A percentile compares a stretch with the other conserved stretches of the same genome.
phyloP scores from a whole-genome alignment of 2,329 filamentous ascomycete genomes.

The Penicillium sp. region DNA sequence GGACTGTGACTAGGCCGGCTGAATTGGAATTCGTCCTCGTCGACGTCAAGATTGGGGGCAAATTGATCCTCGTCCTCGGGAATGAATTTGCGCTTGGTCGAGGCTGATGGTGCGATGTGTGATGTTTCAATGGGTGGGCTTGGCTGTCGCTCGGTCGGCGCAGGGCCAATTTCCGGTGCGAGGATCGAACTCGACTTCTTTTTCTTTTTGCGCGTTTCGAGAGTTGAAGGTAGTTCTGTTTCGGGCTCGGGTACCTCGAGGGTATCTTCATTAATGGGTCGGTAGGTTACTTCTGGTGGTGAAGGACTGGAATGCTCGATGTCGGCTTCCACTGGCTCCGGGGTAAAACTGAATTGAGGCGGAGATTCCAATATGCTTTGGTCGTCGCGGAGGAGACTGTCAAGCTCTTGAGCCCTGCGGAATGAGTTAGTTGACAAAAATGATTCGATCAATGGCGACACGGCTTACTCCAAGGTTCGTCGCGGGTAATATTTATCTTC shows the following conservation, averaged over 20 bases:
- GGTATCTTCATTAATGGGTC: slow-evolving; percentile 2
- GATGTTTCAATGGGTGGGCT: slow-evolving; percentile 1
- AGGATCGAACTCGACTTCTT: slow-evolving; percentile 10
- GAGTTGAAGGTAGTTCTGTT: slow-evolving; percentile 29
- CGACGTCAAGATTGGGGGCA: slow-evolving; percentile 10
- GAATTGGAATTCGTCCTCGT: slow-evolving; percentile 39
- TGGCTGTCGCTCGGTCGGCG: background rate
- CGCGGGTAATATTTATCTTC: slow-evolving; percentile 63
- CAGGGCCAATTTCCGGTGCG: background rate
- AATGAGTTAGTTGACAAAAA: background rate
- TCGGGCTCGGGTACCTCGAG: slow-evolving; percentile 17
- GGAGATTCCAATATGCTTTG: slow-evolving; percentile 31
- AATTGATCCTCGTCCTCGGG: slow-evolving; percentile 52
- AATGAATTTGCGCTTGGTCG: slow-evolving; percentile 62
- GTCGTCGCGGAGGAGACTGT: slow-evolving; percentile 29
- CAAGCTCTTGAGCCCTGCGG: slow-evolving; percentile 39
- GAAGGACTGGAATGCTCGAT: slow-evolving; percentile 28
- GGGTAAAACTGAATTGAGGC: slow-evolving; percentile 2
- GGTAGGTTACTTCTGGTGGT: background rate
- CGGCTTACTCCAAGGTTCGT: slow-evolving; percentile 55
- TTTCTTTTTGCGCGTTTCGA: slow-evolving; percentile 36
- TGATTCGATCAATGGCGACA: background rate
- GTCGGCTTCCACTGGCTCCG: slow-evolving; percentile 29
- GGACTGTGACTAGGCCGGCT: slow-evolving; percentile 28
- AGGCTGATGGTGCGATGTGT: slow-evolving; percentile 46